Evolutionary conservation across 2,329 filamentous ascomycete genomes (phyloP).

Genomic region (Aureobasidium sp.): DNA sequence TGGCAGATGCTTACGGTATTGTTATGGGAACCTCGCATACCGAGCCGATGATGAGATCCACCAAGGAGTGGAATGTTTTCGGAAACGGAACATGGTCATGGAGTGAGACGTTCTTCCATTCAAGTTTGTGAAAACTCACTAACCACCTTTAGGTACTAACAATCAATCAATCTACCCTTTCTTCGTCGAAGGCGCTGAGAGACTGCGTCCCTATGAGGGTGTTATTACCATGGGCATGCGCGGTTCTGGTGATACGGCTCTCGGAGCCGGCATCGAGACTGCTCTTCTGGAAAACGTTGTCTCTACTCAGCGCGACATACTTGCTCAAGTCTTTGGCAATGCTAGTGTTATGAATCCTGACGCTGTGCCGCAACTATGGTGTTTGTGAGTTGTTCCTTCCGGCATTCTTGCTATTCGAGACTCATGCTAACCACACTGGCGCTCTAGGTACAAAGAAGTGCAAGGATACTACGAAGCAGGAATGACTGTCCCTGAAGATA

Average conservation of each 20-base stretch:
- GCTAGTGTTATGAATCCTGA: conserved; percentile 42
- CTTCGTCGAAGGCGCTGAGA: conserved; percentile 59
- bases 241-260: conserved; percentile 59
- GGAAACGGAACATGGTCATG: conserved; percentile 60
- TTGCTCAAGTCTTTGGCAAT: conserved; percentile 49
- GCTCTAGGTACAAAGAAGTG: conserved; percentile 59
- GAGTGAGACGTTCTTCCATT: conserved; percentile 15
- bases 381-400: conserved; percentile 34
- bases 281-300: conserved; percentile 55
- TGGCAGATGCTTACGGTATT: conserved; percentile 67
- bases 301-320: conserved; percentile 51
- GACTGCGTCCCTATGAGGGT: conserved; percentile 59
- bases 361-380: conserved; percentile 62
- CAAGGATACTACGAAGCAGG: conserved; percentile 62
- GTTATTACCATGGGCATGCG: conserved; percentile 64
- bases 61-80: conserved; percentile 43
- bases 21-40: conserved; percentile 68
- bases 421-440: neutral
- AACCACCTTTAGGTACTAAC: conserved; percentile 36
- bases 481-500: conserved; percentile 56
- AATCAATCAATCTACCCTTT: conserved; percentile 62
- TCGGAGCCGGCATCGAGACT: conserved; percentile 52
- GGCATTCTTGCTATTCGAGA: neutral
- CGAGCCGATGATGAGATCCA: conserved; percentile 61
- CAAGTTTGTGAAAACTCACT: neutral